Conservation (phyloP, 768 basidiomycete genomes). For the Suillus subluteus region DNA sequence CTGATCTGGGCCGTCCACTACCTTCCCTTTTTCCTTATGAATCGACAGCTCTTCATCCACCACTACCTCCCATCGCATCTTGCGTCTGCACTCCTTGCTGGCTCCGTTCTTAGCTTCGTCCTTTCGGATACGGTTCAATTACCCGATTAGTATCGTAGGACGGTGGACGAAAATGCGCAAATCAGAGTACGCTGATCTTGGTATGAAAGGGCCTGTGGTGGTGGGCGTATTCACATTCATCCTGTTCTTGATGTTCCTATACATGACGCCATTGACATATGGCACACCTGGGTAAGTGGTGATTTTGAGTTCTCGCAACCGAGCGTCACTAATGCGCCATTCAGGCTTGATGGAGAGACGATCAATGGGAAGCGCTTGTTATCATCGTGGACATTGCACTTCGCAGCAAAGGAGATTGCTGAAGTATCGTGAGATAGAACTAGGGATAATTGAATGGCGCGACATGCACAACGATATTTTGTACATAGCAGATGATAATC, state of each 20-base stretch:
- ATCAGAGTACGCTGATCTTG: slow-evolving; percentile 70
- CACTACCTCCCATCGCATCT: slow-evolving; percentile 98
- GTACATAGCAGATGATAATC: slow-evolving; percentile 5
- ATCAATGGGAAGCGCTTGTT: slow-evolving; percentile 86
- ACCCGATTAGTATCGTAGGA: slow-evolving; percentile 81
- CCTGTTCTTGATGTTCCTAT: slow-evolving; percentile 70
- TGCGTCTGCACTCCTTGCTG: slow-evolving; percentile 89
- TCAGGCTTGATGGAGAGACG: slow-evolving; percentile 79
- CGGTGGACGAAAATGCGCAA: slow-evolving; percentile 59
- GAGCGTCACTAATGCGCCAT: slow-evolving; percentile 19
- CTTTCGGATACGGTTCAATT: slow-evolving; percentile 90
- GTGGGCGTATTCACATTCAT: slow-evolving; percentile 58
- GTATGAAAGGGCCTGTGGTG: slow-evolving; percentile 72
- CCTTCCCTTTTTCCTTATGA: slow-evolving; percentile 97
- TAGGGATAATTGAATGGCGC: neutral
- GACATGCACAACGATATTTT: neutral
- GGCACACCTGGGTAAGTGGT: slow-evolving; percentile 89
- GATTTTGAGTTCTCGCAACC: slow-evolving; percentile 11
- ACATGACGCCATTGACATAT: slow-evolving; percentile 89
- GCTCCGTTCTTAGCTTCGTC: slow-evolving; percentile 88
- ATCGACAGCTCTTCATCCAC: slow-evolving; percentile 94
- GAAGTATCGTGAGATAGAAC: slow-evolving; percentile 34
- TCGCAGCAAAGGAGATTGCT: slow-evolving; percentile 69
- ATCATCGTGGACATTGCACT: slow-evolving; percentile 93
- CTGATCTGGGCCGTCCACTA: slow-evolving; percentile 96